These are phyloP conservation scores for Botrytis pseudocinerea DNA, from an alignment of 2,329 filamentous ascomycete species.

Conservation along the genomic window DNA sequence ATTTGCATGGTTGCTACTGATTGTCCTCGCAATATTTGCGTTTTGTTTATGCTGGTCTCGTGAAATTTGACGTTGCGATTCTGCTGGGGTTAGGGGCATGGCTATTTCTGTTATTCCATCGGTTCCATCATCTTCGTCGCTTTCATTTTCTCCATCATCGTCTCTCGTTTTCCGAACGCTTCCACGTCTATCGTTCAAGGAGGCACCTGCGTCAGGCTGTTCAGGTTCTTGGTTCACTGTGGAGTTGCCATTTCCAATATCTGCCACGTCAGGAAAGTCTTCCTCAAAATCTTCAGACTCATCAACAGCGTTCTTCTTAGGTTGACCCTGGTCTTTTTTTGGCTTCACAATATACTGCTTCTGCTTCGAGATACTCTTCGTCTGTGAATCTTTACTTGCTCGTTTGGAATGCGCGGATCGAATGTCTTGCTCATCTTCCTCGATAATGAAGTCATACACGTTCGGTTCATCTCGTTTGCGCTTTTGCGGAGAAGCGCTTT, in stretches of 20 bases:
- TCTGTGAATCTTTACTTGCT: not conserved
- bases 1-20: slow-evolving; percentile 8
- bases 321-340: slow-evolving; percentile 22
- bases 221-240: not conserved
- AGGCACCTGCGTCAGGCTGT: not conserved
- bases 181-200: not conserved
- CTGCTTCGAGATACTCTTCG: not conserved
- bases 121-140: not conserved
- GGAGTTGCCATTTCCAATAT: not conserved
- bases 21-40: not conserved
- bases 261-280: not conserved
- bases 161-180: not conserved
- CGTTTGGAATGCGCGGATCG: not conserved
- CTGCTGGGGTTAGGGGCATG: not conserved
- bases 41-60: not conserved
- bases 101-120: not conserved
- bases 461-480: not conserved
- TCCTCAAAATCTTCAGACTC: not conserved
- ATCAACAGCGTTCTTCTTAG: not conserved
- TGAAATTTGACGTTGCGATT: not conserved
- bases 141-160: not conserved
- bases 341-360: not conserved
- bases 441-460: not conserved
- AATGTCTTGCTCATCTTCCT: not conserved
- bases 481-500: not conserved